Conservation (phyloP, 164 flowering plant species). For the Tetrastigma voinierianum region DNA sequence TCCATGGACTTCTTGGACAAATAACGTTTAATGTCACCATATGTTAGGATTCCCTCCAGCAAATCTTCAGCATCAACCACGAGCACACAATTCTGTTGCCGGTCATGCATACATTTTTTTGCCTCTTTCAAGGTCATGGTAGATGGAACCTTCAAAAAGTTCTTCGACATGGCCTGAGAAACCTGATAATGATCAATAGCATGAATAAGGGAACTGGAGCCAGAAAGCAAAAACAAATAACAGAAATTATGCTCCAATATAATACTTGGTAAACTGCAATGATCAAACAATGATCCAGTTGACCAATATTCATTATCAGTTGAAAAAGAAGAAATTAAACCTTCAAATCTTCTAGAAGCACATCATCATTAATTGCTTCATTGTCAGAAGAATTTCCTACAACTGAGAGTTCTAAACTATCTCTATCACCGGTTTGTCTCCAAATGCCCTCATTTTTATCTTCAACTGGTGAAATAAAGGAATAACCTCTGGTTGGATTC, state of each 20-base stretch:
- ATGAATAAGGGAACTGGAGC: background rate
- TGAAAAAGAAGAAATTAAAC: conserved; percentile 28
- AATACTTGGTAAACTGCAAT: background rate
- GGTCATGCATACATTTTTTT: conserved; percentile 54
- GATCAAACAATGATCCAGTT: background rate
- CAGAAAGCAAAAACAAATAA: background rate
- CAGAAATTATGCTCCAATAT: background rate
- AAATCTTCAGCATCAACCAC: conserved; percentile 76
- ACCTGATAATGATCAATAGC: conserved; percentile 48
- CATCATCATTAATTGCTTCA: conserved; percentile 49
- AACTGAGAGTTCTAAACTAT: conserved; percentile 62
- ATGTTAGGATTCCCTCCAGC: conserved; percentile 83
- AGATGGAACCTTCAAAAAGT: conserved; percentile 51
- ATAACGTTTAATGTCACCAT: conserved; percentile 70
- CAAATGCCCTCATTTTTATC: conserved; percentile 46
- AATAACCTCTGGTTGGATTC: conserved; percentile 51
- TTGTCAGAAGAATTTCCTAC: conserved; percentile 34
- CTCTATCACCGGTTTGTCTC: conserved; percentile 35
- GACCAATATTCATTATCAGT: background rate
- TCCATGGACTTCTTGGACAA: conserved; percentile 41
- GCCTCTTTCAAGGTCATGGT: conserved; percentile 61
- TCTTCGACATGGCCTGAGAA: conserved; percentile 76
- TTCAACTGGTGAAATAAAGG: conserved; percentile 53
- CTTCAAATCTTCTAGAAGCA: conserved; percentile 72
- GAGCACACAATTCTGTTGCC: conserved; percentile 61